A percentile compares a stretch with the other conserved stretches of the same genome.
These are phyloP conservation scores for Triadica sebifera DNA, from an alignment of 345 rosid genomes.

Conservation along the genomic window DNA sequence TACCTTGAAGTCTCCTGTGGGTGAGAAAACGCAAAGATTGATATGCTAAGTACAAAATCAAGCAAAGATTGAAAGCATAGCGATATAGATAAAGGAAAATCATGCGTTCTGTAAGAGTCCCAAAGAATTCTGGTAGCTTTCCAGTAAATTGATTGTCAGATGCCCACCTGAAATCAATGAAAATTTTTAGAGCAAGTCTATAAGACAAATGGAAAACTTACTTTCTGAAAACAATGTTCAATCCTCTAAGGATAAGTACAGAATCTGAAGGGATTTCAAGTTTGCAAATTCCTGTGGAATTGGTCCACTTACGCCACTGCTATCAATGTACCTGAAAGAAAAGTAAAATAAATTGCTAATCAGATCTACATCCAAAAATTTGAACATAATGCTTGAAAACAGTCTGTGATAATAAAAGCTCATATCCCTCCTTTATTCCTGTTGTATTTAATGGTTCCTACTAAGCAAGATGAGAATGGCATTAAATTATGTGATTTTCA, in stretches of 20 bases:
- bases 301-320: slow-evolving; percentile 55
- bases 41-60: not conserved
- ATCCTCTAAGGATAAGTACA: slow-evolving; percentile 32
- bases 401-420: too few relatives aligned
- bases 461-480: too few relatives aligned
- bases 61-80: not conserved
- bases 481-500: too few relatives aligned
- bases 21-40: slow-evolving; percentile 7
- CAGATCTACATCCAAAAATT: not conserved
- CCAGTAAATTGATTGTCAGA: slow-evolving; percentile 56
- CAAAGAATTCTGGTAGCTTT: slow-evolving; percentile 48
- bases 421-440: too few relatives aligned
- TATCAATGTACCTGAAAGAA: slow-evolving; percentile 50
- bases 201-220: not conserved
- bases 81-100: not conserved
- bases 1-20: slow-evolving; percentile 49
- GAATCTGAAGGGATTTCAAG: slow-evolving; percentile 43
- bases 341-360: slow-evolving; percentile 1
- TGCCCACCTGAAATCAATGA: slow-evolving; percentile 47
- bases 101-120: slow-evolving; percentile 40
- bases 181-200: not conserved
- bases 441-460: too few relatives aligned
- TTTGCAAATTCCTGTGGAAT: slow-evolving; percentile 49
- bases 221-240: not conserved
- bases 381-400: too few relatives aligned